phyloP scores from a whole-genome alignment of 805 yeast species.

The Candida quercuum region DNA sequence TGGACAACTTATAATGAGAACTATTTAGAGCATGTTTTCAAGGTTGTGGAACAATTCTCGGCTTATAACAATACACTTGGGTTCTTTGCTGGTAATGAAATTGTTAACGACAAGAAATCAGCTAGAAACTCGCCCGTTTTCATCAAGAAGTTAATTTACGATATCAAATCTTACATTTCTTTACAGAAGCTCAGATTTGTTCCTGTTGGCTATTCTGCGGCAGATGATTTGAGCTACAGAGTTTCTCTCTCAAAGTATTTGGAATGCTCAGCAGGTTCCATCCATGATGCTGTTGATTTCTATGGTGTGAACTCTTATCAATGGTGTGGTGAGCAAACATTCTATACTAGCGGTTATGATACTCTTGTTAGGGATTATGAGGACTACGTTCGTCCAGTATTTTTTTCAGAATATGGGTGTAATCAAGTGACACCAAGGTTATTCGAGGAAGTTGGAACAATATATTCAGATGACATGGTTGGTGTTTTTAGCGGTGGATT shows the following conservation, averaged over 20 bases:
- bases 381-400: slow-evolving; percentile 68
- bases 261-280: slow-evolving; percentile 55
- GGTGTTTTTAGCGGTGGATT: slow-evolving; percentile 83
- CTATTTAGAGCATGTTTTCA: slow-evolving; percentile 72
- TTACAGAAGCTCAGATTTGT: slow-evolving; percentile 55
- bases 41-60: slow-evolving; percentile 75
- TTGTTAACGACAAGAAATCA: slow-evolving; percentile 74
- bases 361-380: slow-evolving; percentile 66
- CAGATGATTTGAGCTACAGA: slow-evolving; percentile 81
- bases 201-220: slow-evolving; percentile 96
- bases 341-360: slow-evolving; percentile 71
- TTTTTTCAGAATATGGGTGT: slow-evolving; percentile 91
- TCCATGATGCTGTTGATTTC: slow-evolving; percentile 65
- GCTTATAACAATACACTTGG: slow-evolving; percentile 85
- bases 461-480: slow-evolving; percentile 70
- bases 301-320: slow-evolving; percentile 93
- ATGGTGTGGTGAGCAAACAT: slow-evolving; percentile 94
- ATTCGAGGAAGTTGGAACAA: slow-evolving; percentile 69
- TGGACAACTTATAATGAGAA: slow-evolving; percentile 77
- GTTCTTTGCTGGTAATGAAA: slow-evolving; percentile 89
- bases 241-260: slow-evolving; percentile 73
- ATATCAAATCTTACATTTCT: slow-evolving; percentile 68
- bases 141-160: slow-evolving; percentile 74
- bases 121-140: slow-evolving; percentile 65
- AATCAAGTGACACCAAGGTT: slow-evolving; percentile 72